phyloP scores from a whole-genome alignment of 2,329 filamentous ascomycete genomes.

The Epicoccum nigrum region DNA sequence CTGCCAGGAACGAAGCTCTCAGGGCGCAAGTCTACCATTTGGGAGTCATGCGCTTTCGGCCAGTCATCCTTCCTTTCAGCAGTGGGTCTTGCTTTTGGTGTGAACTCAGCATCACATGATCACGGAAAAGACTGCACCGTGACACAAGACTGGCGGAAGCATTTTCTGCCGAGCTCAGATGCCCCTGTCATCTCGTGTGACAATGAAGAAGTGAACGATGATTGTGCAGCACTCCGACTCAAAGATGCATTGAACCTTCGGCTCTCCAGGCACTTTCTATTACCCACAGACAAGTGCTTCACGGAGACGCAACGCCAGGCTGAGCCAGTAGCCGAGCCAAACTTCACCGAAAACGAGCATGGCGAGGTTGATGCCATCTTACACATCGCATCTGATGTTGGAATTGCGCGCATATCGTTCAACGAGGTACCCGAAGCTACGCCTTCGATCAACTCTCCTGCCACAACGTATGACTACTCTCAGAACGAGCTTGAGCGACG shows the following conservation, averaged over 20 bases:
- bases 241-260: slow-evolving; percentile 39
- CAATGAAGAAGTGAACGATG: slow-evolving; percentile 24
- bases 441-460: slow-evolving; percentile 24
- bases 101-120: background rate
- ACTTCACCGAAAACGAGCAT: slow-evolving; percentile 20
- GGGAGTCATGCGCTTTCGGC: slow-evolving; percentile 54
- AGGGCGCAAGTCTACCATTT: slow-evolving; percentile 47
- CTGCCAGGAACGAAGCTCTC: slow-evolving; percentile 45
- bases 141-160: slow-evolving; percentile 48
- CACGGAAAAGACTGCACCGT: background rate
- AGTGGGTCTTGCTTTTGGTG: slow-evolving; percentile 48
- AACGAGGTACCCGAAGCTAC: slow-evolving; percentile 23
- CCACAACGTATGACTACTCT: slow-evolving; percentile 25
- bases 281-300: slow-evolving; percentile 29
- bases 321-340: slow-evolving; percentile 4
- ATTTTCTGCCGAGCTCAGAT: slow-evolving; percentile 44
- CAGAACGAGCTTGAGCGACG: slow-evolving; percentile 38
- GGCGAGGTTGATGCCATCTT: slow-evolving; percentile 25
- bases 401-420: slow-evolving; percentile 40
- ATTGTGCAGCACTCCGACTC: slow-evolving; percentile 42
- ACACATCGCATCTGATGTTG: slow-evolving; percentile 27
- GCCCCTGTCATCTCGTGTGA: slow-evolving; percentile 7
- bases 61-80: slow-evolving; percentile 48
- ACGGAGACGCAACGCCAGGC: slow-evolving; percentile 17
- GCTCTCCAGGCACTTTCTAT: slow-evolving; percentile 36